These are phyloP conservation scores for Monosporascus ibericus DNA, from an alignment of 2,329 filamentous ascomycete species.

Conservation along the genomic window DNA sequence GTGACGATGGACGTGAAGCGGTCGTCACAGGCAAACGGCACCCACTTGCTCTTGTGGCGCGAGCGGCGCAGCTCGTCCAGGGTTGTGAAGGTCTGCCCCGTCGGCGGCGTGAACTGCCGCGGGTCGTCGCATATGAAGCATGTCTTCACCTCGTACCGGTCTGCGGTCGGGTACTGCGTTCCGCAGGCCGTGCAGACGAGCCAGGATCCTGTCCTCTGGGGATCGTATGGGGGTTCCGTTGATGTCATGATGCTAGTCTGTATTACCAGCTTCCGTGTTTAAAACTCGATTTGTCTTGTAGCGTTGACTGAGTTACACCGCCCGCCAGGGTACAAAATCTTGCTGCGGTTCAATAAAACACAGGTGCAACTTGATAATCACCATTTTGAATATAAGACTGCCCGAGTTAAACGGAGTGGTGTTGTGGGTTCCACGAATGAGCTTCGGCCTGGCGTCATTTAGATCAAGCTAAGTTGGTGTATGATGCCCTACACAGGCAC, in stretches of 20 bases:
- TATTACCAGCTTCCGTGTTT: too few species aligned
- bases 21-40: slow-evolving; percentile 37
- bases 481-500: too few species aligned
- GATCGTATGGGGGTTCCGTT: slow-evolving; percentile 12
- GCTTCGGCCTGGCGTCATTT: too few species aligned
- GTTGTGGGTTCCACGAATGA: too few species aligned
- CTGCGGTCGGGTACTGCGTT: slow-evolving; percentile 57
- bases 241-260: slow-evolving; percentile 6
- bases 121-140: slow-evolving; percentile 72
- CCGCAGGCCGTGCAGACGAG: slow-evolving; percentile 65
- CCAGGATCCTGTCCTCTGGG: slow-evolving; percentile 18
- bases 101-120: slow-evolving; percentile 60
- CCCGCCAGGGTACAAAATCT: too few species aligned
- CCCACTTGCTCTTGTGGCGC: slow-evolving; percentile 49
- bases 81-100: slow-evolving; percentile 61
- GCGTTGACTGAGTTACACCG: too few species aligned
- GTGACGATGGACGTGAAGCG: slow-evolving; percentile 42
- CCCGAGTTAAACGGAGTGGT: too few species aligned
- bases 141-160: slow-evolving; percentile 40
- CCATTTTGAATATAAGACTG: too few species aligned
- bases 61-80: slow-evolving; percentile 38
- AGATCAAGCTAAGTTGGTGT: too few species aligned
- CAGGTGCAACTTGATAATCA: too few species aligned
- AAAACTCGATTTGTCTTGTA: too few species aligned
- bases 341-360: too few species aligned